phyloP scores from a whole-genome alignment of 768 basidiomycete genomes.

The Podaxis mareebaensis region DNA sequence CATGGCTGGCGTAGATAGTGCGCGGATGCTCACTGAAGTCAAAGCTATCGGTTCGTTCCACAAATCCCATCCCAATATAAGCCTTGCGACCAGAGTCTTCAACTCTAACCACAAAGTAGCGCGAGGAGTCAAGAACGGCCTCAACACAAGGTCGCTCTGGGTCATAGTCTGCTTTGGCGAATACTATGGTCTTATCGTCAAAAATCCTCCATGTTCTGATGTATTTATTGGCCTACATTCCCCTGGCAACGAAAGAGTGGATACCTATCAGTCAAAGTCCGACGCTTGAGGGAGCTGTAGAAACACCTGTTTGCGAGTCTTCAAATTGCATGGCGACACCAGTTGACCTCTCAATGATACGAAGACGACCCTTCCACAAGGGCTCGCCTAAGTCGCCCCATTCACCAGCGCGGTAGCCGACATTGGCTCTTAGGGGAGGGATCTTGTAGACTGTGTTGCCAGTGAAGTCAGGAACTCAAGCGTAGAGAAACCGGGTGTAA shows the following conservation, averaged over 20 bases:
- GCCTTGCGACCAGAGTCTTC: conserved; percentile 88
- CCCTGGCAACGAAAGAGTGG: conserved; percentile 31
- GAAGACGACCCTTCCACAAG: conserved; percentile 89
- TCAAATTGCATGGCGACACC: conserved; percentile 77
- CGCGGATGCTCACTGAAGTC: conserved; percentile 74
- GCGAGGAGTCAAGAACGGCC: conserved; percentile 91
- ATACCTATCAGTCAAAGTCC: background rate
- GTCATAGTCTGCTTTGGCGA: conserved; percentile 86
- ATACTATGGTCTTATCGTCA: conserved; percentile 49
- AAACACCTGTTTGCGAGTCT: conserved; percentile 74
- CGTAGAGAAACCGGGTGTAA: conserved; percentile 4
- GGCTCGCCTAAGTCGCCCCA: conserved; percentile 87
- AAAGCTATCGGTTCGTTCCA: conserved; percentile 85
- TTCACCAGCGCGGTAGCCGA: conserved; percentile 89
- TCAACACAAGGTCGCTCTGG: conserved; percentile 82
- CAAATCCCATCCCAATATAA: conserved; percentile 93
- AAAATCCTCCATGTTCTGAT: background rate
- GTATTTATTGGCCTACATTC: conserved; percentile 53
- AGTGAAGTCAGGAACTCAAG: conserved; percentile 9
- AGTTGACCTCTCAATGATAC: conserved; percentile 77
- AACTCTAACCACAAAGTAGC: conserved; percentile 91
- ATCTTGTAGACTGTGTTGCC: conserved; percentile 86
- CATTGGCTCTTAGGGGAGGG: conserved; percentile 81
- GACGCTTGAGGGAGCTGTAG: background rate
- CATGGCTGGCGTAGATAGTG: background rate